A percentile compares a stretch with the other conserved stretches of the same genome.
phyloP scores from a whole-genome alignment of 225 moss, liverwort and hornwort species.

The Rhytidiadelphus loreus region DNA sequence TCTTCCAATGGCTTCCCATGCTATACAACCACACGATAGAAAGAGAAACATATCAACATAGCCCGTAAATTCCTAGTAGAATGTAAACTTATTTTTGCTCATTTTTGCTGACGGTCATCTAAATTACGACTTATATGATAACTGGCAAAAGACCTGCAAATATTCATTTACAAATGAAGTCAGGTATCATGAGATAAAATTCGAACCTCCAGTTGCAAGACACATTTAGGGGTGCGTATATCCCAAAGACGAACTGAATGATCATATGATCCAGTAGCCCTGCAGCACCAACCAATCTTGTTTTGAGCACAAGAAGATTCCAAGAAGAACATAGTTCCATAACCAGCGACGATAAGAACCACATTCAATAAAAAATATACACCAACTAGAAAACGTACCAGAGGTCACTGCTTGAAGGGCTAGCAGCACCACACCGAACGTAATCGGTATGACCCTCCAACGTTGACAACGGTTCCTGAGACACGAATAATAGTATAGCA shows the following conservation, averaged over 20 bases:
- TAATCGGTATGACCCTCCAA: conserved; percentile 84
- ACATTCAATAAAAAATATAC: neutral
- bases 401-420: conserved; percentile 64
- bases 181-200: neutral
- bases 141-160: neutral
- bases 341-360: neutral
- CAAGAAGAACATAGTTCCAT: neutral
- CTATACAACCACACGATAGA: conserved; percentile 14
- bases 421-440: conserved; percentile 87
- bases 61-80: neutral
- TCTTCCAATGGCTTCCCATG: conserved; percentile 85
- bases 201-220: conserved; percentile 61
- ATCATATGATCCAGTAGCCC: conserved; percentile 98
- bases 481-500: neutral
- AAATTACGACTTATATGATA: neutral
- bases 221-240: conserved; percentile 52
- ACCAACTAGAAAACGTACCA: conserved; percentile 34
- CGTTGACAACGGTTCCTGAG: conserved; percentile 50
- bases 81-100: neutral
- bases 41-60: neutral
- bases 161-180: neutral
- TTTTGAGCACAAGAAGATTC: neutral
- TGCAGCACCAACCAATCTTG: conserved; percentile 19
- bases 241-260: conserved; percentile 96
- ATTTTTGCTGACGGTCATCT: neutral